Base-by-base conservation (phyloP, 768 basidiomycete species). In the Wakefieldia striispora region DNA sequence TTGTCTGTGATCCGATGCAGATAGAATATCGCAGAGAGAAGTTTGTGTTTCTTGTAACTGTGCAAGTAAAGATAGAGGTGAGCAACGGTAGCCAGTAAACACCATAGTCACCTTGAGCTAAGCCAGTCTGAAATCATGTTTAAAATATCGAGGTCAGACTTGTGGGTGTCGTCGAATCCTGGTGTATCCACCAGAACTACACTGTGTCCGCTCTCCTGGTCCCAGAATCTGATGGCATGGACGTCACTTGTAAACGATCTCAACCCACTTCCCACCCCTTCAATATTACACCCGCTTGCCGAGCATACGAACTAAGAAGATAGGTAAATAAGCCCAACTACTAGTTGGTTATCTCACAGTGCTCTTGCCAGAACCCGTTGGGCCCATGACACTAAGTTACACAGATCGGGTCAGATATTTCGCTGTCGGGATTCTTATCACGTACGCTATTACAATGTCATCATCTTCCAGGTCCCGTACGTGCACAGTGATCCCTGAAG, bases 1-100 rank as follows among this genome's bases (percentile, higher is more conserved):
- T 66, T 66, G 38, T 73, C 71, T 3, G 70, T 61, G 33, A 75
- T 75, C 11, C 69, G 64, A 48, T 75, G 74, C 16, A 75, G 47
- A 50, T 72, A 75, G 19, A 75, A n/a, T 27, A 75, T 63, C 1
- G 66, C 71, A 11, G 67, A 55, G 2, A 75, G 62, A 12, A 47
- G 34, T 5, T 47, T 56, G 2, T 40, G 5, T 8, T 37, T 45
- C 12, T 24, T 36, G 40, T 59, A 59, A 27, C 57, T 62, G 17
- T 6, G 8, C 4, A 6, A 33, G 6, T 10, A 19, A 33, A 1
- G 13, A 9, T 13, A 19, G 31, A 6, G 6, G 29, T 13, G 29
- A 12, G 29, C 2, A 29, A 6, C 29, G 29, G 6, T 1, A 29
- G 6, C 1, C 26, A 6, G 26, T 3, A 23, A 23, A 23, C 39